Evolutionary conservation across 2,329 filamentous ascomycete genomes (phyloP), one percentile per base, ranked within the genome.

Genomic region (Blastomyces percursus): DNA sequence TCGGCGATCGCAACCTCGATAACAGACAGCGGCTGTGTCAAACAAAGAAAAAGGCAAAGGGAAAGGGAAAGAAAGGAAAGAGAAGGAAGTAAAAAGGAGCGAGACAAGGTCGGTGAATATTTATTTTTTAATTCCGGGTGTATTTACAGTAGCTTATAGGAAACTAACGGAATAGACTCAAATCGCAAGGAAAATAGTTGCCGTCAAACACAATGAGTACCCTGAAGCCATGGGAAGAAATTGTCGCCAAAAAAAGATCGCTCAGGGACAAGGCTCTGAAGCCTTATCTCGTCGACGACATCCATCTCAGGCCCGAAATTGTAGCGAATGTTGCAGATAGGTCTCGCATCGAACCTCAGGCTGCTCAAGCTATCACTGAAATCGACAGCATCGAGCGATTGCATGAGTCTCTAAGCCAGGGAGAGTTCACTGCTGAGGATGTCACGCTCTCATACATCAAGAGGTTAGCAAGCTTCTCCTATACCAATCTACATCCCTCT

Each of bases 371-470:
- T 7, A 63, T 65, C 27, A 65, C 64, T 12, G 62, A 63, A n/a
- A 63, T 63, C 46, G 46, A 61, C 51, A 63, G 51, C 38, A 52
- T 63, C 52, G 59, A 61, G 24, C 11, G 42, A 19, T 32, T 65
- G 46, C 59, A 59, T 44, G 46, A 50, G 2, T 11, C 27, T 5
- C n/a, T 65, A 9, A 21, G 40, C 19, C 14, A 27, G 35, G 48
- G 68, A 30, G 62, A 65, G 32, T 63, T 66, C 40, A 64, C 67
- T 12, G 68, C 68, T 51, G 54, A 66, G 42, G 68, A 71, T 35
- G 68, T 71, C 30, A 66, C 67, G 12, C 65, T 62, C 7, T 69
- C 69, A 2, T 71, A 70, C 60, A 68, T 64, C 58, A 69, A 69
- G 40, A 66, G 69, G 64, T 65, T 58, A 50, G 59, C 24, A 30